Conservation (phyloP, 2,329 filamentous ascomycete species). For the Fusarium sp. region DNA sequence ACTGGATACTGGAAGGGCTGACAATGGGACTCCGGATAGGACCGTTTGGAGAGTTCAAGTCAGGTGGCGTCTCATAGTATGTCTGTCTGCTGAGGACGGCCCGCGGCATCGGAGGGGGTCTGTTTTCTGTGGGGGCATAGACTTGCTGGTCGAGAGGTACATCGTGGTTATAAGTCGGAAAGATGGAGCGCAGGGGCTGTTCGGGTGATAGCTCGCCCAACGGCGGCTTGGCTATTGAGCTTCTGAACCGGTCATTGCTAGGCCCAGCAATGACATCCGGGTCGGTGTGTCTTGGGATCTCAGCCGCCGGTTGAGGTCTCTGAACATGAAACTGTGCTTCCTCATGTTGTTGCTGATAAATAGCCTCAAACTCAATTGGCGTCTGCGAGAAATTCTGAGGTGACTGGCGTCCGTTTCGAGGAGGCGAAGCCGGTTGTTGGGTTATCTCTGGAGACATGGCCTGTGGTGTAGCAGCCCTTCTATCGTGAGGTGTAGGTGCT, state of each 20-base stretch:
- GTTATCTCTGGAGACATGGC: conserved; percentile 27
- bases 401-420: conserved; percentile 45
- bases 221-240: conserved; percentile 65
- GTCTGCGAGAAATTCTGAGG: conserved; percentile 47
- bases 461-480: conserved; percentile 40
- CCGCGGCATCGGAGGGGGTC: conserved; percentile 68
- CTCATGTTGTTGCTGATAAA: conserved; percentile 42
- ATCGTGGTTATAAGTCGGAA: conserved; percentile 75
- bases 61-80: conserved; percentile 52
- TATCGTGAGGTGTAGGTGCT: conserved; percentile 49
- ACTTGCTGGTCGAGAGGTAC: conserved; percentile 71
- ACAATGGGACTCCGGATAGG: conserved; percentile 37
- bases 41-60: conserved; percentile 14
- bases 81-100: conserved; percentile 71
- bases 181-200: conserved; percentile 70
- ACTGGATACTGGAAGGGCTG: conserved; percentile 35
- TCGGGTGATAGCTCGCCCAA: conserved; percentile 47
- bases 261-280: conserved; percentile 60
- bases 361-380: conserved; percentile 47
- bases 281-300: conserved; percentile 57
- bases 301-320: conserved; percentile 52
- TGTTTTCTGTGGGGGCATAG: conserved; percentile 73
- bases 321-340: conserved; percentile 45
- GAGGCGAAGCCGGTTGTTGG: conserved; percentile 36
- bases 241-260: conserved; percentile 59